These are phyloP conservation scores for Aspergillus conjunctus DNA, from an alignment of 495 filamentous ascomycete genomes.

Conservation along the genomic window DNA sequence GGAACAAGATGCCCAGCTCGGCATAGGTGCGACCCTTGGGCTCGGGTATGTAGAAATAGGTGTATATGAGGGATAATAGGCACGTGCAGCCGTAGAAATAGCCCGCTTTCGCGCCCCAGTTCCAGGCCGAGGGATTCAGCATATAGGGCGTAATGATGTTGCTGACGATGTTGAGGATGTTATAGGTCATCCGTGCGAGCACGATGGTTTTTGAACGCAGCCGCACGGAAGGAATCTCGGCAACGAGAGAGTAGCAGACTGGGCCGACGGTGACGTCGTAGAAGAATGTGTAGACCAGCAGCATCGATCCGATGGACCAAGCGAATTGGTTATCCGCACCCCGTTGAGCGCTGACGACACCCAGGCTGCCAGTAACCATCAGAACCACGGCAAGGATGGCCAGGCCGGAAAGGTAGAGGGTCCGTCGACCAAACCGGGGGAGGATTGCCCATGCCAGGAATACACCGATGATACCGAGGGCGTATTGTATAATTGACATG, in stretches of 20 bases:
- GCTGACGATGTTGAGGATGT: constrained; percentile 58
- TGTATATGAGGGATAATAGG: constrained; percentile 39
- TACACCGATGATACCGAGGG: constrained; percentile 64
- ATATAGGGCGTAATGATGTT: constrained; percentile 67
- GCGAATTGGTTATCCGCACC: constrained; percentile 48
- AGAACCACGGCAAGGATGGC: constrained; percentile 56
- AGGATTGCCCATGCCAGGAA: constrained; percentile 69
- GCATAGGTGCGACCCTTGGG: constrained; percentile 62
- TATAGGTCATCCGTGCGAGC: constrained; percentile 59
- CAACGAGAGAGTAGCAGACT: constrained; percentile 62
- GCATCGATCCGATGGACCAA: constrained; percentile 51
- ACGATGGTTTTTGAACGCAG: constrained; percentile 64
- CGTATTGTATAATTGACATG: constrained; percentile 68
- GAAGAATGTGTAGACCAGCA: constrained; percentile 63
- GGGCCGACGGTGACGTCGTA: constrained; percentile 67
- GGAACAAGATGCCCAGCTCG: constrained; percentile 55
- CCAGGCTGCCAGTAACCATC: constrained; percentile 54
- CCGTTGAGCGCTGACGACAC: too few relatives aligned
- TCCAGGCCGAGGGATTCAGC: constrained; percentile 62
- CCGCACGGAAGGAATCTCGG: constrained; percentile 60
- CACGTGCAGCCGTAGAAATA: constrained; percentile 65
- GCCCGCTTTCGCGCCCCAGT: constrained; percentile 65
- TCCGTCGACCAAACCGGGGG: constrained; percentile 61
- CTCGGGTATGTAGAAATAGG: constrained; percentile 62
- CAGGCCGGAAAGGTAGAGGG: constrained; percentile 65